These are phyloP conservation scores for Alternaria incomplexa DNA, from an alignment of 2,329 filamentous ascomycete species.

Conservation along the genomic window DNA sequence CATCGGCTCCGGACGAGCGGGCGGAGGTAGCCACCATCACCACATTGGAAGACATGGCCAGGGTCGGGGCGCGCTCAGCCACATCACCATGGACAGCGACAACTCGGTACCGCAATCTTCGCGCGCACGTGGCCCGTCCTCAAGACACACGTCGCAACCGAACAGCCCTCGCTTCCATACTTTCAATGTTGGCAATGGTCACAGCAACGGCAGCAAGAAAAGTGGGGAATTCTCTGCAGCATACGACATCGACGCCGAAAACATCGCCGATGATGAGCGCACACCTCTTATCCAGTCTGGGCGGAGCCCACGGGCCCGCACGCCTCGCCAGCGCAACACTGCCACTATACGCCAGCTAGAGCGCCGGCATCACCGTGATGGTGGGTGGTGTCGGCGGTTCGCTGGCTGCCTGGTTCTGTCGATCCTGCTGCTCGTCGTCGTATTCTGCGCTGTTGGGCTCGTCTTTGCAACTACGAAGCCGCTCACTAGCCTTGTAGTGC, in stretches of 20 bases:
- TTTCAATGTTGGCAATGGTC: constrained; percentile 50
- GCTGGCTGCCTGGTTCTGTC: constrained; percentile 88
- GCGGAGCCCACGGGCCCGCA: constrained; percentile 62
- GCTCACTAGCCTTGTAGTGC: constrained; percentile 76
- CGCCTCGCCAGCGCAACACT: constrained; percentile 60
- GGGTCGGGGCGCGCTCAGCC: constrained; percentile 72
- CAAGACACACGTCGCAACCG: constrained; percentile 69
- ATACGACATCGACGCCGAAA: constrained; percentile 83
- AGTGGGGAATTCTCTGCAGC: constrained; percentile 67
- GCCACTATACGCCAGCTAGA: constrained; percentile 73
- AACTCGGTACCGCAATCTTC: constrained; percentile 72
- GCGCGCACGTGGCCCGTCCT: constrained; percentile 65
- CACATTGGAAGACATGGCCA: constrained; percentile 82
- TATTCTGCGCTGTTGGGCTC: constrained; percentile 86
- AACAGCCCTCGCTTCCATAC: constrained; percentile 67
- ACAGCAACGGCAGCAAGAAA: constrained; percentile 55
- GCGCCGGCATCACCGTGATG: constrained; percentile 62
- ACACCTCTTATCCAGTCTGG: constrained; percentile 76
- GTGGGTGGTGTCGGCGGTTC: constrained; percentile 71
- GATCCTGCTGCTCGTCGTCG: constrained; percentile 78
- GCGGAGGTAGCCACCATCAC: constrained; percentile 75
- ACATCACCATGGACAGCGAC: constrained; percentile 62
- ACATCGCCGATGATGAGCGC: constrained; percentile 82
- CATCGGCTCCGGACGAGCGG: constrained; percentile 51
- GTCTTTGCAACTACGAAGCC: constrained; percentile 92